These are phyloP conservation scores for Lathyrus aphaca DNA, from an alignment of 306 rosid species.

Conservation along the genomic window DNA sequence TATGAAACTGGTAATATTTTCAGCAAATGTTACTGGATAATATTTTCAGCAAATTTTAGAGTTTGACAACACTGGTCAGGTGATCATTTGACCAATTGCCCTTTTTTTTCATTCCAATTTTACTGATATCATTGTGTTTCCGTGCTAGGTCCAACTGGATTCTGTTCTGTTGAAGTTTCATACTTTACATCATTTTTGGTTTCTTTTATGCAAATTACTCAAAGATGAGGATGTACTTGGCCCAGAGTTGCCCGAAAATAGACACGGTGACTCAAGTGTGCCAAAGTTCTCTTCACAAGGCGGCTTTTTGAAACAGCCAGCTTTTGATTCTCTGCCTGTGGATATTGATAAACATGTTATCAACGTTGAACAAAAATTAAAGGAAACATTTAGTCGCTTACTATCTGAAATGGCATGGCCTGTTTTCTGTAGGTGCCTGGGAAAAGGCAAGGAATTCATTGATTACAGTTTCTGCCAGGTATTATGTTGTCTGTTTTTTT, in stretches of 20 bases:
- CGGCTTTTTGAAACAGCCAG: slow-evolving; percentile 86
- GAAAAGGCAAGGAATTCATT: slow-evolving; percentile 73
- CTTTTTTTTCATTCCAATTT: slow-evolving; percentile 23
- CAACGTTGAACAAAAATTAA: slow-evolving; percentile 49
- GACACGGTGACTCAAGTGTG: slow-evolving; percentile 39
- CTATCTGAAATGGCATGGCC: slow-evolving; percentile 86
- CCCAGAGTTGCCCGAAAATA: slow-evolving; percentile 41
- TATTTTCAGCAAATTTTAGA: slow-evolving; percentile 3
- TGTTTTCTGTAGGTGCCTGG: slow-evolving; percentile 66
- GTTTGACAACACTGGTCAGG: slow-evolving; percentile 3
- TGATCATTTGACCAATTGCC: slow-evolving; percentile 18
- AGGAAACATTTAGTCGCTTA: slow-evolving; percentile 53
- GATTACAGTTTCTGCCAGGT: slow-evolving; percentile 83
- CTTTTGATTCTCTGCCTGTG: slow-evolving; percentile 50
- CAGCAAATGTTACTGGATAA: slow-evolving; percentile 36
- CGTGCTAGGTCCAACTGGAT: slow-evolving; percentile 77
- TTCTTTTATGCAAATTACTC: slow-evolving; percentile 82
- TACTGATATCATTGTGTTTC: slow-evolving; percentile 40
- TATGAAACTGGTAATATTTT: slow-evolving; percentile 74
- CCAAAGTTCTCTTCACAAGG: slow-evolving; percentile 72
- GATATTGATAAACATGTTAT: slow-evolving; percentile 43
- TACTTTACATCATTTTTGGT: slow-evolving; percentile 81
- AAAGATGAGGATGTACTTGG: slow-evolving; percentile 55
- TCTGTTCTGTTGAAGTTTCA: slow-evolving; percentile 73
- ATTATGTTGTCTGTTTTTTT: slow-evolving; percentile 34